Conservation (phyloP, 305 asterid genomes). For the Solanum aculeatissimum region DNA sequence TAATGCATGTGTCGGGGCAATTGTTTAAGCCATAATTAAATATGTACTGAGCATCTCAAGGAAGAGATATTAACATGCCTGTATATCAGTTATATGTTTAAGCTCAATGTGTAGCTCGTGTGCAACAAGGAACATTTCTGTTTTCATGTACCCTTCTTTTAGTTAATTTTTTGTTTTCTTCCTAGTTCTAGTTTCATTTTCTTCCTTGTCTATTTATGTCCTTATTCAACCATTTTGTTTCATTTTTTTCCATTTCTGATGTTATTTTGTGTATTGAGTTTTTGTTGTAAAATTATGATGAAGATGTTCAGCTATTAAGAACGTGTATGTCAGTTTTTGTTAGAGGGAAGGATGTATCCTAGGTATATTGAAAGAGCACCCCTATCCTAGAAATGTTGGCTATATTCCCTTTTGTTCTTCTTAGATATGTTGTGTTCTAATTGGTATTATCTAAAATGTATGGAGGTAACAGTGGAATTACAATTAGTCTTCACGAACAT, state of each 20-base stretch:
- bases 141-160: neutral
- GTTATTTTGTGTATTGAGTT: neutral
- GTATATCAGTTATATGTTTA: neutral
- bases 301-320: neutral
- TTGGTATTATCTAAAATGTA: neutral
- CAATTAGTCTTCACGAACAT: neutral
- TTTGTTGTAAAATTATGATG: neutral
- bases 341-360: neutral
- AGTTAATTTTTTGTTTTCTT: neutral
- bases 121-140: neutral
- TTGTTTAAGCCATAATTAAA: neutral
- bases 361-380: neutral
- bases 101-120: neutral
- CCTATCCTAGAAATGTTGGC: neutral
- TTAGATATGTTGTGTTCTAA: neutral
- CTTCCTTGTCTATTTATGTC: neutral
- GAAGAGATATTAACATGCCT: neutral
- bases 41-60: neutral
- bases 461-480: neutral
- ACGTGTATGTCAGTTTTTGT: neutral
- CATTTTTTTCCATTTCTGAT: neutral
- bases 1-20: neutral
- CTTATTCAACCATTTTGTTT: neutral
- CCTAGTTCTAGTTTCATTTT: neutral
- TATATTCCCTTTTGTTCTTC: neutral